These are phyloP conservation scores for Aurantiochytrium sp. DNA, from an alignment of 108 stramenopile genomes.

Conservation along the genomic window DNA sequence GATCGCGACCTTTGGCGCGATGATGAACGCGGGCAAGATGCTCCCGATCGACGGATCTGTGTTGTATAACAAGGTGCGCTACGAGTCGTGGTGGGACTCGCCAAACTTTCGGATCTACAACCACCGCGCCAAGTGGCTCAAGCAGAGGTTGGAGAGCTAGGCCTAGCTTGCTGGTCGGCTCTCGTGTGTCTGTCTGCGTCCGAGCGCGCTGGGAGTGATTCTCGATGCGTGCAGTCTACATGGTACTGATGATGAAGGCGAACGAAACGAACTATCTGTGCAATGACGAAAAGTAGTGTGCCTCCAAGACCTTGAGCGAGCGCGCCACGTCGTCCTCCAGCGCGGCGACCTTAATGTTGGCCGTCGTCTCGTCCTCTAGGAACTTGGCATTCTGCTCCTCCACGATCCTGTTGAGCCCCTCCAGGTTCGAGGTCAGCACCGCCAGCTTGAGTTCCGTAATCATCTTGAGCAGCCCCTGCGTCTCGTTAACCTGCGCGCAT, in stretches of 20 bases:
- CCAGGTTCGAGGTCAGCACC: slow-evolving; percentile 20
- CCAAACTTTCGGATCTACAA: slow-evolving; percentile 8
- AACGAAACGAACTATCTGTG: too few species aligned
- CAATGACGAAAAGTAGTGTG: not conserved
- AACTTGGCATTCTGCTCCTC: not conserved
- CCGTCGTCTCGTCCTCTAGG: not conserved
- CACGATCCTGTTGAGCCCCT: not conserved
- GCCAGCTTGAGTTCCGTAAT: slow-evolving; percentile 20
- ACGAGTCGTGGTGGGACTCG: not conserved
- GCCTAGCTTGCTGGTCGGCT: not conserved
- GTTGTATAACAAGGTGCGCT: not conserved
- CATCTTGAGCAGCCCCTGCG: slow-evolving; percentile 19
- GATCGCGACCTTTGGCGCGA: not conserved
- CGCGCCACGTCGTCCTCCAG: not conserved
- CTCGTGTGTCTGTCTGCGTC: too few species aligned
- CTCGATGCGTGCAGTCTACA: too few species aligned
- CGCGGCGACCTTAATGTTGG: not conserved
- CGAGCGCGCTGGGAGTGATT: too few species aligned
- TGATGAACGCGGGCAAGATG: slow-evolving; percentile 16
- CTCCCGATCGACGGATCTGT: slow-evolving; percentile 11
- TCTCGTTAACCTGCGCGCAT: not conserved
- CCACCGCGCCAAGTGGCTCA: not conserved
- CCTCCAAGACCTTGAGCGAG: not conserved
- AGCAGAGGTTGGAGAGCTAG: not conserved
- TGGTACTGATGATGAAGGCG: too few species aligned